Conservation (phyloP, 139 green algal genomes). For the Picocystis salinarum region DNA sequence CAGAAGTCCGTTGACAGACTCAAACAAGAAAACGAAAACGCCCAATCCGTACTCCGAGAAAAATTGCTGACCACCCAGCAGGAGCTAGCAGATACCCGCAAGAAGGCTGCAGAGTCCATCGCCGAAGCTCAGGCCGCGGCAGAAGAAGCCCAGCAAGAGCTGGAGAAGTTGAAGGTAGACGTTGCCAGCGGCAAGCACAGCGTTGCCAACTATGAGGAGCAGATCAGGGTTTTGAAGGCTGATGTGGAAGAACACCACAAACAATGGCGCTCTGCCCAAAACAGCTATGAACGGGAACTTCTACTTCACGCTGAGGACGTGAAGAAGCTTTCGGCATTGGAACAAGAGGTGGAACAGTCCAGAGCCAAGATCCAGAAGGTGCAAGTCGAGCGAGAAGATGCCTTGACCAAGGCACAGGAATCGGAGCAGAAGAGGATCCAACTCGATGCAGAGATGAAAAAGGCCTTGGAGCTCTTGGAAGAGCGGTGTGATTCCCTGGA, state of each 20-base stretch:
- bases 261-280: conserved; percentile 4
- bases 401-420: not conserved
- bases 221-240: not conserved
- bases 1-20: too few relatives aligned
- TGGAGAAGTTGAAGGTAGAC: not conserved
- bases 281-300: conserved; percentile 21
- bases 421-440: not conserved
- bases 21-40: too few relatives aligned
- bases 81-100: too few relatives aligned
- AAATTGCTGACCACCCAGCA: too few relatives aligned
- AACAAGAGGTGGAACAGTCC: not conserved
- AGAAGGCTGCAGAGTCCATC: too few relatives aligned
- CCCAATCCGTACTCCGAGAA: too few relatives aligned
- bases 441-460: not conserved
- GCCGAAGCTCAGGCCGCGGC: conserved; percentile 2
- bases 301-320: conserved; percentile 21
- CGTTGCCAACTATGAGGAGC: not conserved
- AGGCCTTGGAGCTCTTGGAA: not conserved
- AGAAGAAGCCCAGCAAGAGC: not conserved
- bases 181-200: not conserved
- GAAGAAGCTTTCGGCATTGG: conserved; percentile 1
- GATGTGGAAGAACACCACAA: conserved; percentile 6
- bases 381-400: not conserved
- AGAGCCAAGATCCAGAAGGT: not conserved
- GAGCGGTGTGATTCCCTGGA: conserved; percentile 6